Base-by-base conservation (phyloP, 129 eudicot species). In the Chrysanthemum makinoi region DNA sequence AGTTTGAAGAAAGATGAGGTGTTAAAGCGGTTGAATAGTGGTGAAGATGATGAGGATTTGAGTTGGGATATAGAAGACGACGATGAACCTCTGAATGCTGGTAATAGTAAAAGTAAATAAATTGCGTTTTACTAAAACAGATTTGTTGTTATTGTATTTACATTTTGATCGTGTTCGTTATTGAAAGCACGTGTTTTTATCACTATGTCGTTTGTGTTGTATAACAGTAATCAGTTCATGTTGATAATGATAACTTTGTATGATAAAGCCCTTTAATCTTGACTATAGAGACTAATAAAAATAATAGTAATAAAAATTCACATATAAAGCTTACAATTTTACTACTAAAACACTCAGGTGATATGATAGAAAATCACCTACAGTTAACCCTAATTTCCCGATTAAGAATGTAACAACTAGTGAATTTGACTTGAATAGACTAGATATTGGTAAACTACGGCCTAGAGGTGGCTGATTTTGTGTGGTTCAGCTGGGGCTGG, bases 21-120 rank as follows among this genome's bases (percentile, higher is more conserved):
- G 73, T 17, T 77, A 39, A 85, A 87, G 82, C 79, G 79, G 62
- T 74, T 86, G 77, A 87, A 79, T 83, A 71, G 46, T 80, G 84
- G 72, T 1, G 89, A 83, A 6, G 94, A 90, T 1, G 95, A 84
- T 74, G 96, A 87, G 71, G 96, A 89, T 74, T 80, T 89, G 84
- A 86, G 84, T 73, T 89, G 96, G 96, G 96, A 86, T 79, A 86
- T 89, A 49, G 98, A 92, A 79, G 98, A 88, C 54, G 98, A 91
- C 66, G 96, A 86, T 68, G 84, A 79, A 55, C 82, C 91, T 22
- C 72, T 66, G 58, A 84, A 82, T 75, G 58, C 82, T 33, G 17
- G 61, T 30, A 55, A 68, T 1, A 61, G 65, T 68, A 55, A 68
- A 0, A 61, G 65, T 68, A 77, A 77, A 76, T 73, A 52, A 64